phyloP scores from a whole-genome alignment of 1,284 basidiomycete genomes.

The Puccinia sorghi region DNA sequence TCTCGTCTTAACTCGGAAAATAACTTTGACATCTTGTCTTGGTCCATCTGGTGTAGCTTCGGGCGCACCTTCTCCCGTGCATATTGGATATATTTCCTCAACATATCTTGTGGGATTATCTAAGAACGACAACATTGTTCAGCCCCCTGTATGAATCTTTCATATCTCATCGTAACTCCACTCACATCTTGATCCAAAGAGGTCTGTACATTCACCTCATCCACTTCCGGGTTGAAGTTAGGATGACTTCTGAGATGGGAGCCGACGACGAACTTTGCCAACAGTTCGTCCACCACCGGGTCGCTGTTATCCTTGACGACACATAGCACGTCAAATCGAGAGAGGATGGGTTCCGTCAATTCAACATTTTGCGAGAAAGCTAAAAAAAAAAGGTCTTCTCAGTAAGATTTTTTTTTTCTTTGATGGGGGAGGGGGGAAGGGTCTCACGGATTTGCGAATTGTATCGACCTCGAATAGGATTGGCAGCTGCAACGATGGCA shows the following conservation, averaged over 20 bases:
- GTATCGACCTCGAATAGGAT: slow-evolving; percentile 97
- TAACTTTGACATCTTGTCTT: slow-evolving; percentile 65
- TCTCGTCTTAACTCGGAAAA: slow-evolving; percentile 93
- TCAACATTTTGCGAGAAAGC: slow-evolving; percentile 75
- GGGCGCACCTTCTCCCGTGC: slow-evolving; percentile 70
- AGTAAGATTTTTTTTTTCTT: slow-evolving; percentile 61
- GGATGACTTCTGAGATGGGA: neutral
- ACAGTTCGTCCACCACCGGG: slow-evolving; percentile 89
- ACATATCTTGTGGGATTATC: slow-evolving; percentile 93
- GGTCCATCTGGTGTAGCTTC: slow-evolving; percentile 20
- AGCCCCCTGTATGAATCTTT: too few relatives aligned
- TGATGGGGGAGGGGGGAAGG: too few relatives aligned
- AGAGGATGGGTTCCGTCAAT: slow-evolving; percentile 97
- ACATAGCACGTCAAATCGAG: slow-evolving; percentile 99
- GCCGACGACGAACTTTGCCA: slow-evolving; percentile 70
- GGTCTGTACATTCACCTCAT: slow-evolving; percentile 73
- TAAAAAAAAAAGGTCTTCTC: neutral
- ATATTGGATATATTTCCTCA: slow-evolving; percentile 99
- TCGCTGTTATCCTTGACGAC: slow-evolving; percentile 99
- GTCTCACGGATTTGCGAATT: slow-evolving; percentile 68
- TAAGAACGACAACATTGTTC: slow-evolving; percentile 60
- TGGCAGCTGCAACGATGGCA: slow-evolving; percentile 93
- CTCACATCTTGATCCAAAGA: slow-evolving; percentile 38
- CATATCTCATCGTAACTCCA: neutral
- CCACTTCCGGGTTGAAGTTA: slow-evolving; percentile 69